Evolutionary conservation across 371 early-diverging fungal genomes (phyloP).

Genomic region (Mortierella sp.): DNA sequence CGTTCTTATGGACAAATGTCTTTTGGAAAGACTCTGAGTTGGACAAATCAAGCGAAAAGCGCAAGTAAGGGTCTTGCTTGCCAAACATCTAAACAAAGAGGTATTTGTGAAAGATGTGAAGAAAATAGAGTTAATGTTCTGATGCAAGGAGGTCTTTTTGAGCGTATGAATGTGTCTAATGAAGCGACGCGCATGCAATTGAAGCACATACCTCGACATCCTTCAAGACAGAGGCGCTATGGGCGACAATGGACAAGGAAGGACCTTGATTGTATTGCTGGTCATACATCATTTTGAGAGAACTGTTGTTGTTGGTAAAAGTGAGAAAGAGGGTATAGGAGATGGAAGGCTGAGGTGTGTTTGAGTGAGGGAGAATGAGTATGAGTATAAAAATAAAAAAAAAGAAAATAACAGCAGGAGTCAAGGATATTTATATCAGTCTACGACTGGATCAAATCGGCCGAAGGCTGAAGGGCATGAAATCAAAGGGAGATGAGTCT

Average conservation of each 20-base stretch:
- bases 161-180: not conserved
- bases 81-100: constrained; percentile 47
- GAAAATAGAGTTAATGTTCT: not conserved
- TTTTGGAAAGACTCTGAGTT: constrained; percentile 64
- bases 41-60: constrained; percentile 59
- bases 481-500: no score
- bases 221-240: constrained; percentile 59
- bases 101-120: not conserved
- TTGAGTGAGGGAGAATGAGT: no score
- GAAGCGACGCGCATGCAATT: not conserved
- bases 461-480: no score
- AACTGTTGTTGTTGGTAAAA: not conserved
- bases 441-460: no score
- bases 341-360: not conserved
- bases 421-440: no score
- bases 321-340: not conserved
- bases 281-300: constrained; percentile 30
- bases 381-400: no score
- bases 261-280: constrained; percentile 23
- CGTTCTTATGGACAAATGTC: constrained; percentile 68
- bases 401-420: no score
- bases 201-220: constrained; percentile 56
- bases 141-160: not conserved
- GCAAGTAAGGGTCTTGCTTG: constrained; percentile 72
- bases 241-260: constrained; percentile 59